Conservation (phyloP, 352 stramenopile species). For the Thraustochytrium sp. region DNA sequence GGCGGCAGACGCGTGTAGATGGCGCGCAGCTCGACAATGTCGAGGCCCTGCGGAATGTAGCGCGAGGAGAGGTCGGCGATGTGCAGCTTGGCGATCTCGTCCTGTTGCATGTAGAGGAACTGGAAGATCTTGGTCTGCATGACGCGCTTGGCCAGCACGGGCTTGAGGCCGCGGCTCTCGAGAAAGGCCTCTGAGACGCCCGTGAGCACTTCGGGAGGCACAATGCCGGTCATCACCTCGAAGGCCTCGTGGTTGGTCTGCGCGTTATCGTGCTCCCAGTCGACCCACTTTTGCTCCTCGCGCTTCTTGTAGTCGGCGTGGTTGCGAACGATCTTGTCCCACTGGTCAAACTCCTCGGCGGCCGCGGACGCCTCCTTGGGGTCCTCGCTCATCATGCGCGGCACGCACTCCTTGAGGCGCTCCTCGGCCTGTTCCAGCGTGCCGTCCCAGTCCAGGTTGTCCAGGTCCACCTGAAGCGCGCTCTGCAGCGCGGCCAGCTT, state of each 20-base stretch:
- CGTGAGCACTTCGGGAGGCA: slow-evolving; percentile 44
- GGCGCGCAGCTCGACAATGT: slow-evolving; percentile 40
- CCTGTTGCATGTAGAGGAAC: slow-evolving; percentile 40
- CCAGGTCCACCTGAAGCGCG: slow-evolving; percentile 33
- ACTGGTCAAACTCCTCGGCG: slow-evolving; percentile 49
- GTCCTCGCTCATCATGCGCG: slow-evolving; percentile 35
- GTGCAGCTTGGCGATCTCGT: slow-evolving; percentile 34
- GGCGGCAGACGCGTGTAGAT: slow-evolving; percentile 25
- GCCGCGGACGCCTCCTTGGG: slow-evolving; percentile 21
- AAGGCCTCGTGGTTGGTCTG: slow-evolving; percentile 26
- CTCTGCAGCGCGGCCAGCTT: slow-evolving; percentile 38
- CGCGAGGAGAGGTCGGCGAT: slow-evolving; percentile 38
- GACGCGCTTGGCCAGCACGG: slow-evolving; percentile 28
- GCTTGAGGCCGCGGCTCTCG: background rate
- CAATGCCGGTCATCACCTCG: slow-evolving; percentile 28
- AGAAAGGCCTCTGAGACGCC: slow-evolving; percentile 32
- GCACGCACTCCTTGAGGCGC: slow-evolving; percentile 31
- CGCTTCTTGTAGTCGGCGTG: slow-evolving; percentile 52
- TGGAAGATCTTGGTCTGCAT: slow-evolving; percentile 48
- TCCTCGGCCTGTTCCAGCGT: slow-evolving; percentile 42
- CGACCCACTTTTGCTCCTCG: slow-evolving; percentile 47
- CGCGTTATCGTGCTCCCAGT: slow-evolving; percentile 46
- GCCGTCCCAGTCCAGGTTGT: slow-evolving; percentile 41
- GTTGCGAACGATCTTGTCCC: slow-evolving; percentile 53
- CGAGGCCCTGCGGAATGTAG: slow-evolving; percentile 39